Evolutionary conservation across 2,329 filamentous ascomycete species (phyloP).

Genomic region (Cladosporium cucumerinum): DNA sequence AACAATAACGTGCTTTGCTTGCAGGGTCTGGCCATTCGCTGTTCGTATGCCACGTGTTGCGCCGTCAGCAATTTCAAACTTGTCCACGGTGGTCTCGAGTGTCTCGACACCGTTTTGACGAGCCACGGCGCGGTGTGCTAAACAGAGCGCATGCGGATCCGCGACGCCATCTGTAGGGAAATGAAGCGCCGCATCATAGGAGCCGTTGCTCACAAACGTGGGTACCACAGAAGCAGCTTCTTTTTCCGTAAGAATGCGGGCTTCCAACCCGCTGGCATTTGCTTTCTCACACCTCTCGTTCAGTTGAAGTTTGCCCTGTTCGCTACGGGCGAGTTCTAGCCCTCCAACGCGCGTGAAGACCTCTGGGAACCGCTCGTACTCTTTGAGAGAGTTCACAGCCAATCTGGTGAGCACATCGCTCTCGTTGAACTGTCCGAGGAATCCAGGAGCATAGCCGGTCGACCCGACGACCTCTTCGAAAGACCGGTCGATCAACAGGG

Average conservation of each 20-base stretch:
- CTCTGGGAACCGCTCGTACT: conserved; percentile 6
- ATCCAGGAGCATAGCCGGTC: conserved; percentile 36
- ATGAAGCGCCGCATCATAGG: conserved; percentile 3
- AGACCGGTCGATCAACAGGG: conserved; percentile 22
- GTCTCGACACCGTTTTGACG: background rate
- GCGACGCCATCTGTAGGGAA: conserved; percentile 18
- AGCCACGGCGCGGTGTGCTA: conserved; percentile 1
- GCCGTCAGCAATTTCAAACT: background rate
- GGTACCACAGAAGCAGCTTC: background rate
- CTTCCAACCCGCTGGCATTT: background rate
- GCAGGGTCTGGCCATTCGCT: background rate
- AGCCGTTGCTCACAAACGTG: background rate
- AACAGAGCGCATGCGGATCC: conserved; percentile 14
- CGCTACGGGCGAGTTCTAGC: conserved; percentile 12
- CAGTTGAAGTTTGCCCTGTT: background rate
- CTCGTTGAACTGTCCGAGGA: conserved; percentile 38
- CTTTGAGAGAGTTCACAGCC: conserved; percentile 26
- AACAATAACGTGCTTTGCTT: background rate
- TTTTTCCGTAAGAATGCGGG: background rate
- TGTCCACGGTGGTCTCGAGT: background rate
- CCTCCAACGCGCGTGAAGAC: conserved; percentile 14
- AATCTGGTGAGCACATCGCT: conserved; percentile 32
- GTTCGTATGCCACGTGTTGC: background rate
- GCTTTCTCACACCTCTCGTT: background rate
- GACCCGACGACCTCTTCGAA: conserved; percentile 30